Base-by-base conservation (phyloP, 2,329 filamentous ascomycete genomes). In the Fusarium luffae region DNA sequence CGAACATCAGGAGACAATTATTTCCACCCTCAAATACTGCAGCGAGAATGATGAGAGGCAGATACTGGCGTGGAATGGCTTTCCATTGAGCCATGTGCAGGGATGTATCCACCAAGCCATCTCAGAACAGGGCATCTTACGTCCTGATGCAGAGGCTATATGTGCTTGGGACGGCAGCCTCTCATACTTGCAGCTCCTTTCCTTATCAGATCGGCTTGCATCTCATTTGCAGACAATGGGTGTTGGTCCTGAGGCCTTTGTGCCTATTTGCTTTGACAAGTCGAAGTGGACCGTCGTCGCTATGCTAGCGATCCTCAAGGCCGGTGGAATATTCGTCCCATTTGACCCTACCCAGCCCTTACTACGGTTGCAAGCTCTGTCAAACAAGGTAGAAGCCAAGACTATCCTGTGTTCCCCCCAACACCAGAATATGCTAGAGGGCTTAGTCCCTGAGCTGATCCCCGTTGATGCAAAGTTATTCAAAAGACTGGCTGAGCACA, bases 21-120 rank as follows among this genome's bases (percentile, higher is more conserved):
- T 86, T 43, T 82, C 78, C 43, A 72, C 83, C 18, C 76, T 86
- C 46, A 80, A 84, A 71, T 78, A 82, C 9, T 85, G 87, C 70
- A 86, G 81, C 19, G 82, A 85, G 57, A 79, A 81, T 13, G 86
- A 89, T 69, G 82, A 84, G 70, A 79, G 81, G 4, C 85, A 87
- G 67, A 82, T 89, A 19, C 68, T 84, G 25, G 32, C 12, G 4
- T 74, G 68, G 68, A 73, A 74, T 37, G 58, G 25, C 37, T 63
- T 23, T 18, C 42, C 66, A 3, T 4, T 40, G 57, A 74, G 52
- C 54, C 42, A 69, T 34, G 68, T 73, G 5, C 82, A 77, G 65
- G 80, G 70, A 32, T 82, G 80, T 57, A 83, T 84, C 73, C 82
- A 84, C 49, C 79, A 83, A 32, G 69, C 80, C 48, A 74, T 85